phyloP scores from a whole-genome alignment of 371 early-diverging fungal genomes.

The Apophysomyces elegans region DNA sequence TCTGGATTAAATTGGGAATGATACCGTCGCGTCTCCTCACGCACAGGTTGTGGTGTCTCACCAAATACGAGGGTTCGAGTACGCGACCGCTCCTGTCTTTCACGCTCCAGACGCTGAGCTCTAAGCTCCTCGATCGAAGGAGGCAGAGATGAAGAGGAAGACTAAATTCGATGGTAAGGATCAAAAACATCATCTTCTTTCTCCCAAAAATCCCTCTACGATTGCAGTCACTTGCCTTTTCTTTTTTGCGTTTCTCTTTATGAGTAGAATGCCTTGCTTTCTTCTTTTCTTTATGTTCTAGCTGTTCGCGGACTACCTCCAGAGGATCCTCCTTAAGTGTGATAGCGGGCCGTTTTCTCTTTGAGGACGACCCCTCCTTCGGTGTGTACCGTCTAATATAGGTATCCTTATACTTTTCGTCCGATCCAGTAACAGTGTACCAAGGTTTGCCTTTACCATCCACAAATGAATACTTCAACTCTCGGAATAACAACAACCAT shows the following conservation, averaged over 20 bases:
- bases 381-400: conserved; percentile 16
- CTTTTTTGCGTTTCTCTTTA: conserved; percentile 15
- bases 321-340: neutral
- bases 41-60: neutral
- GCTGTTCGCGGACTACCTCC: neutral
- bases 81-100: conserved; percentile 38
- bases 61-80: conserved; percentile 26
- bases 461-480: neutral
- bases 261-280: conserved; percentile 18
- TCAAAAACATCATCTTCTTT: neutral
- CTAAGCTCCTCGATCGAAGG: conserved; percentile 43
- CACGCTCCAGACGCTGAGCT: conserved; percentile 44
- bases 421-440: conserved; percentile 28
- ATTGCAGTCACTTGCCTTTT: neutral
- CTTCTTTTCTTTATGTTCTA: conserved; percentile 17
- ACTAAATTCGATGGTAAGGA: neutral
- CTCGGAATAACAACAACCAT: neutral
- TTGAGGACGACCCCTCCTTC: neutral
- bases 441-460: conserved; percentile 34
- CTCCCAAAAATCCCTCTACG: neutral
- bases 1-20: conserved; percentile 34
- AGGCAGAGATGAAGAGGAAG: conserved; percentile 20
- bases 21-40: conserved; percentile 10
- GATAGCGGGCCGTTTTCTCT: neutral
- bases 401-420: conserved; percentile 33